Evolutionary conservation across 768 basidiomycete genomes (phyloP), one percentile per base, ranked within the genome.

Genomic region (Collybia nuda): DNA sequence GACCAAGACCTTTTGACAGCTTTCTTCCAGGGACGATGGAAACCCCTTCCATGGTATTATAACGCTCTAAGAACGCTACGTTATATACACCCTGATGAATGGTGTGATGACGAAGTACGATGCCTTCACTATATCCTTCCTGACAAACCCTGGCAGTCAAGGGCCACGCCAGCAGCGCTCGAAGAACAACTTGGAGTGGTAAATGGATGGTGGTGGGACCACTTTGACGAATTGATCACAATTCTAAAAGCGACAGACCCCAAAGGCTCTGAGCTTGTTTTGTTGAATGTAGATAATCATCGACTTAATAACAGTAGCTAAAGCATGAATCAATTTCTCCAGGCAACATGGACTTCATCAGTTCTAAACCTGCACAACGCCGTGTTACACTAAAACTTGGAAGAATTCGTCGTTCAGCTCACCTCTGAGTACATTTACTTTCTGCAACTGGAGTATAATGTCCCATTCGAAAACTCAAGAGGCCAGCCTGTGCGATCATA

Each of bases 401-500:
- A 47, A 24, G 18, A 38, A 28, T 17, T n/a, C 48, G 19, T n/a
- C 48, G 19, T 44, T 14, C 18, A 12, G 11, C 76, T 58, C 52
- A 90, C 93, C 96, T 79, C 71, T 99, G 97, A 6, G 95, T 98
- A 62, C 93, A 95, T 28, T 83, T 88, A 48, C 87, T 94, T 62
- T 96, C 81, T 22, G 78, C 66, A 23, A 98, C 62, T 2, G 87
- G 79, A 0, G 94, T 98, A 41, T 71, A 68, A 53, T 84, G 78
- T 21, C 96, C 97, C 93, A 95, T 98, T 2, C 97, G 80, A 66
- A 84, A 93, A 54, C 86, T 84, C 32, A 99, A 76, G 23, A 99
- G 78, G 5, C 97, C 97, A 5, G 97, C 97, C 63, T 99, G 97
- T 2, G 97, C 96, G 48, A 99, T 98, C 97, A 99, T 99, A 58